Evolutionary conservation across 2,329 filamentous ascomycete genomes (phyloP).

Genomic region (Phyllosticta citrichinensis): DNA sequence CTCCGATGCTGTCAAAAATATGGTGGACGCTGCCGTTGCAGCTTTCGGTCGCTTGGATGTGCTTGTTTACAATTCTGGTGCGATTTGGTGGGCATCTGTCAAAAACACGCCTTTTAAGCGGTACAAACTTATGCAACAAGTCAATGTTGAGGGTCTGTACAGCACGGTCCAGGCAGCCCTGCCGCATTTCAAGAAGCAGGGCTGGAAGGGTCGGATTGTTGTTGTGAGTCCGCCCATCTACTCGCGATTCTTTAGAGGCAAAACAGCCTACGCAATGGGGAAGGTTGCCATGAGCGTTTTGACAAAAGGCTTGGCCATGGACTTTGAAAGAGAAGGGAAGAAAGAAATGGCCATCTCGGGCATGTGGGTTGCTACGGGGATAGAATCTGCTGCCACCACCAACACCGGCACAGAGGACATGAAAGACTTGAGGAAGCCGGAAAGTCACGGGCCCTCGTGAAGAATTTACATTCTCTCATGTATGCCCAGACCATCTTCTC

Average conservation of each 20-base stretch:
- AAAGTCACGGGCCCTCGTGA: constrained; percentile 17
- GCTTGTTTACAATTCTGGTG: constrained; percentile 73
- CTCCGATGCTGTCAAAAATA: constrained; percentile 47
- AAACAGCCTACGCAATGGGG: constrained; percentile 70
- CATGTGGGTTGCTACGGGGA: constrained; percentile 72
- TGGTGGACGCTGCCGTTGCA: constrained; percentile 50
- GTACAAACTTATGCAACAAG: constrained; percentile 51
- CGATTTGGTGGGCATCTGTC: constrained; percentile 75
- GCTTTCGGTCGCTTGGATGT: constrained; percentile 58
- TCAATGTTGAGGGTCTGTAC: constrained; percentile 59
- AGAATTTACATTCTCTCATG: neutral
- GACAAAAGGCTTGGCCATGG: constrained; percentile 74
- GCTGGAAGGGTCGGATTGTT: constrained; percentile 54
- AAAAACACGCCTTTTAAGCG: constrained; percentile 62
- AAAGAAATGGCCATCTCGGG: constrained; percentile 66
- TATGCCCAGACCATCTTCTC: constrained; percentile 57
- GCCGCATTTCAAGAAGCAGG: constrained; percentile 50
- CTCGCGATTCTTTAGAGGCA: constrained; percentile 72
- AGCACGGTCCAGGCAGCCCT: constrained; percentile 57
- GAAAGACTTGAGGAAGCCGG: constrained; percentile 53
- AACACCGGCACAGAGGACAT: constrained; percentile 36
- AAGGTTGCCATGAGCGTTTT: constrained; percentile 77
- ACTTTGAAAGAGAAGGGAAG: constrained; percentile 58
- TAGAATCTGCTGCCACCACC: constrained; percentile 66
- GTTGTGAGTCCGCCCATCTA: constrained; percentile 81